Conservation (phyloP, 2,329 filamentous ascomycete species). For the Aspergillus glaucus region DNA sequence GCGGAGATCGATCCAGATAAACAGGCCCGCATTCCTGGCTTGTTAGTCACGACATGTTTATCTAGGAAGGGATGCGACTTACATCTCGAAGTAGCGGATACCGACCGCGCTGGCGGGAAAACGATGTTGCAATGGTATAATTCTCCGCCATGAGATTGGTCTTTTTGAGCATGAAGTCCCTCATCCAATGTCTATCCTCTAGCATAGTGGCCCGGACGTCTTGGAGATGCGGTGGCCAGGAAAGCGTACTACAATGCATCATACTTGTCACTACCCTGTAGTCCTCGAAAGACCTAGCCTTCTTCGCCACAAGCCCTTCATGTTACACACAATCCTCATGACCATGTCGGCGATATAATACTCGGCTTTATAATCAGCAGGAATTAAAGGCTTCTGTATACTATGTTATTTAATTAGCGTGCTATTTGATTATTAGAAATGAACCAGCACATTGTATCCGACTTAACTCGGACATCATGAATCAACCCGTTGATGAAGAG, state of each 20-base stretch:
- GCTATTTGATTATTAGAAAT: too few relatives aligned
- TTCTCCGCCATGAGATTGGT: slow-evolving; percentile 2
- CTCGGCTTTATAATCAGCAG: too few relatives aligned
- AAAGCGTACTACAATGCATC: slow-evolving; percentile 1
- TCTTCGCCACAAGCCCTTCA: too few relatives aligned
- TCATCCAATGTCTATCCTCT: slow-evolving; percentile 3
- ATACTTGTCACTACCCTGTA: too few relatives aligned
- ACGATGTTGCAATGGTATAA: slow-evolving; percentile 1
- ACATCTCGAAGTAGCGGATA: slow-evolving; percentile 3
- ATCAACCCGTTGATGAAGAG: too few relatives aligned
- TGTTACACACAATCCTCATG: too few relatives aligned
- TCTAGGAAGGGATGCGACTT: neutral
- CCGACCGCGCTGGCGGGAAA: neutral
- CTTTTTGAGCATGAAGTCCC: slow-evolving; percentile 3
- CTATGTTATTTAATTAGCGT: too few relatives aligned
- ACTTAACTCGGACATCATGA: too few relatives aligned
- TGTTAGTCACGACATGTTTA: neutral
- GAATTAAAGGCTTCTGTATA: too few relatives aligned
- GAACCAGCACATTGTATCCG: too few relatives aligned
- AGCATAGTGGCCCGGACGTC: slow-evolving; percentile 8
- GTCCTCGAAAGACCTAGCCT: too few relatives aligned
- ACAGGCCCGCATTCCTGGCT: slow-evolving; percentile 7
- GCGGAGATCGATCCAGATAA: slow-evolving; percentile 10
- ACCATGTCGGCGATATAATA: too few relatives aligned
- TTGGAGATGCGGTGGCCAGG: slow-evolving; percentile 8